phyloP scores from a whole-genome alignment of 169 alveolate species.

The Perkinsus olseni region DNA sequence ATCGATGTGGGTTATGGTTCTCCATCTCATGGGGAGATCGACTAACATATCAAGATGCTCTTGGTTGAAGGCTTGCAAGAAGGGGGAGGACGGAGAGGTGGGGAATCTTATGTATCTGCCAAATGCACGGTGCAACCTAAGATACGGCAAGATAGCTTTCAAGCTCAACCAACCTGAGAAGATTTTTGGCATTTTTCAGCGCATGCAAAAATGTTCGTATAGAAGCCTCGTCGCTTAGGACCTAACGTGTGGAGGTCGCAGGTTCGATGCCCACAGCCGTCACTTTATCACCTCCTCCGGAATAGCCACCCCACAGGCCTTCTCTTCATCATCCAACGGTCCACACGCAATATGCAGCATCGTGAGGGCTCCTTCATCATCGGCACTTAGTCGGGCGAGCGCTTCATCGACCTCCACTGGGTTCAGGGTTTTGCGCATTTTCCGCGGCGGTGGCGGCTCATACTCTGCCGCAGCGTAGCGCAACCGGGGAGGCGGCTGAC shows the following conservation, averaged over 20 bases:
- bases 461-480: not conserved
- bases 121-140: not conserved
- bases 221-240: not conserved
- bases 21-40: not conserved
- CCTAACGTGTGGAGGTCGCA: not conserved
- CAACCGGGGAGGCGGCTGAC: not conserved
- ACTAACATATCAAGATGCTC: not conserved
- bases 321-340: not conserved
- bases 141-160: not conserved
- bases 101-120: not conserved
- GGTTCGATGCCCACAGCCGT: not conserved
- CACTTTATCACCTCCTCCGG: not conserved
- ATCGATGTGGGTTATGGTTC: not conserved
- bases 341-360: not conserved
- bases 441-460: not conserved
- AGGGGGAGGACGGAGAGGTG: not conserved
- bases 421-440: not conserved
- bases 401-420: not conserved
- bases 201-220: not conserved
- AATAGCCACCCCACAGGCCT: not conserved
- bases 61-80: not conserved
- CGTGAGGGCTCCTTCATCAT: not conserved
- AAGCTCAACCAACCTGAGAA: not conserved
- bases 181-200: not conserved
- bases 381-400: not conserved